A percentile compares a stretch with the other conserved stretches of the same genome.
These are phyloP conservation scores for Cymbidium sinense DNA, from an alignment of 106 monocot species.

Conservation along the genomic window DNA sequence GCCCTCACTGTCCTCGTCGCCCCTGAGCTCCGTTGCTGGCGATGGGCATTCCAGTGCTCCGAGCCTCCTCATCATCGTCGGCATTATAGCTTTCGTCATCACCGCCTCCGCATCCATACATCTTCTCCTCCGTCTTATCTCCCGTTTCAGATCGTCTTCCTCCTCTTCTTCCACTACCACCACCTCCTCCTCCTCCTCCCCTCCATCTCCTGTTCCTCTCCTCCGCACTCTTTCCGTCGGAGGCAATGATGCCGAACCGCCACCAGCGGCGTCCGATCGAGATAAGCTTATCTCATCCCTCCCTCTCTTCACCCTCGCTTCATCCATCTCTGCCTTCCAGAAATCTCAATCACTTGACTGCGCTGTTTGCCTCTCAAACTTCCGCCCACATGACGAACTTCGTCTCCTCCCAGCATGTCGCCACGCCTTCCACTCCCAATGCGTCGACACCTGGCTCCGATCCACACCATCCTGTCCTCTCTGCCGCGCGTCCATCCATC, in stretches of 20 bases:
- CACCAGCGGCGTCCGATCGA: constrained; percentile 7
- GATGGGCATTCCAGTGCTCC: constrained; percentile 19
- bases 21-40: neutral
- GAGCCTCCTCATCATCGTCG: constrained; percentile 50
- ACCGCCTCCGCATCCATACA: constrained; percentile 49
- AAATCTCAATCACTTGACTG: constrained; percentile 60
- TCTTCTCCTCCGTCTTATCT: constrained; percentile 54
- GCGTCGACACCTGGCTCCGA: constrained; percentile 92
- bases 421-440: constrained; percentile 86
- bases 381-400: constrained; percentile 64
- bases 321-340: constrained; percentile 31
- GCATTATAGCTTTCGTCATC: constrained; percentile 51
- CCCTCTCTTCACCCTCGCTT: constrained; percentile 67
- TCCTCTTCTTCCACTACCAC: constrained; percentile 37
- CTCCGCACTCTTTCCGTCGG: constrained; percentile 5
- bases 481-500: constrained; percentile 57
- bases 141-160: constrained; percentile 19
- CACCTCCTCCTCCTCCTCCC: constrained; percentile 29
- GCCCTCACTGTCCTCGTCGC: neutral
- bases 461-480: constrained; percentile 86
- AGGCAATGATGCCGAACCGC: neutral
- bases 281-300: constrained; percentile 60
- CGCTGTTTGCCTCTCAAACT: constrained; percentile 84
- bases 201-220: neutral
- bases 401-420: constrained; percentile 91